Evolutionary conservation across 1,284 basidiomycete genomes (phyloP).

Genomic region (Stygiomarasmius scandens): DNA sequence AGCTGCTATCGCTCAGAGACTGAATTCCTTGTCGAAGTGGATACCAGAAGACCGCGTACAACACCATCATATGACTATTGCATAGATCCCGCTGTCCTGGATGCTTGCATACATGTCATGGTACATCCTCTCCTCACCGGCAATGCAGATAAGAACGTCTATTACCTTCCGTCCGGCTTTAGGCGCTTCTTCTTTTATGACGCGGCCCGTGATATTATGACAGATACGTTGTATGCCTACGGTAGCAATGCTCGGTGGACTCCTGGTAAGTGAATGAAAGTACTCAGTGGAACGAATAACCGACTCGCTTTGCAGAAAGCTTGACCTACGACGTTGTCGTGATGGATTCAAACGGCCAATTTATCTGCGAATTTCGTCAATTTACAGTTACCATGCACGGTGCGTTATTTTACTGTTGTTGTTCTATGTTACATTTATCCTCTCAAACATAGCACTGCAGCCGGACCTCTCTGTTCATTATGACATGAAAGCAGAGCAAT

Average conservation of each 20-base stretch:
- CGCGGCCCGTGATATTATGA: background rate
- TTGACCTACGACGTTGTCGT: background rate
- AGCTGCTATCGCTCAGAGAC: background rate
- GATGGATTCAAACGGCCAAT: background rate
- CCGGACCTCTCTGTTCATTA: background rate
- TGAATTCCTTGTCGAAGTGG: background rate
- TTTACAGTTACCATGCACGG: background rate
- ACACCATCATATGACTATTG: constrained; percentile 24
- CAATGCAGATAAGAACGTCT: constrained; percentile 25
- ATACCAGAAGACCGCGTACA: background rate
- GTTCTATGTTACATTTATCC: background rate
- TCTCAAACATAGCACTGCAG: background rate
- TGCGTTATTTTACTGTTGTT: background rate
- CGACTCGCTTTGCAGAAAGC: background rate
- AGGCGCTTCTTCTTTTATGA: constrained; percentile 13
- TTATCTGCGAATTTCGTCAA: background rate
- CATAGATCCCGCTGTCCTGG: constrained; percentile 44
- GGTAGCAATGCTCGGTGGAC: background rate
- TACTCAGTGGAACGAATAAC: background rate
- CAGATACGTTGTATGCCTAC: background rate
- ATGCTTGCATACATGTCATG: constrained; percentile 35
- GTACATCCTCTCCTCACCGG: constrained; percentile 30
- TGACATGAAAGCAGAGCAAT: background rate
- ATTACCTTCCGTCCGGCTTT: constrained; percentile 34
- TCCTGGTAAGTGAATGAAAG: background rate